Evolutionary conservation across 176 grass and related monocot species (phyloP).

Genomic region (Ananas comosus): DNA sequence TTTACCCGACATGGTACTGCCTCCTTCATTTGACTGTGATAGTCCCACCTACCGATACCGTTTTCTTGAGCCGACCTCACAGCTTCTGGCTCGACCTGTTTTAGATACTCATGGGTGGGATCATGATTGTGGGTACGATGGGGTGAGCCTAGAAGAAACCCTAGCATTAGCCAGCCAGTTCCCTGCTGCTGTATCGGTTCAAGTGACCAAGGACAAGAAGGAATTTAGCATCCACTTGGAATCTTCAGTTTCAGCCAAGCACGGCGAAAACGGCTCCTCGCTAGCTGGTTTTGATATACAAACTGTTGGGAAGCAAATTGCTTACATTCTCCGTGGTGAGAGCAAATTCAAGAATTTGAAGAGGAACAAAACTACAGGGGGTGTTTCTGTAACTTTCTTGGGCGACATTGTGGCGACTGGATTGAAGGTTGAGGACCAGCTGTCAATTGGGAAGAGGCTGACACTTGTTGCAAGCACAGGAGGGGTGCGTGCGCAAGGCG

Average conservation of each 20-base stretch:
- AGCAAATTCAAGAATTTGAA: constrained; percentile 60
- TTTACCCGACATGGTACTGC: constrained; percentile 67
- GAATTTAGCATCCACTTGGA: constrained; percentile 75
- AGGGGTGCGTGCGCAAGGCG: constrained; percentile 41
- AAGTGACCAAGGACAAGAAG: constrained; percentile 84
- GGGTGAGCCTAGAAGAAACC: constrained; percentile 54
- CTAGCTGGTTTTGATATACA: constrained; percentile 72
- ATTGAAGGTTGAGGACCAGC: constrained; percentile 56
- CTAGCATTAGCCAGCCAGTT: constrained; percentile 35
- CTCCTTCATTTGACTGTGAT: constrained; percentile 90
- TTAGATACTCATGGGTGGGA: constrained; percentile 74
- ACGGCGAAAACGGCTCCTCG: constrained; percentile 51
- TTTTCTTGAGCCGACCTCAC: constrained; percentile 46
- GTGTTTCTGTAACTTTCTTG: constrained; percentile 62
- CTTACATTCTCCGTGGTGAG: constrained; percentile 64
- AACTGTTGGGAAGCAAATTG: constrained; percentile 45
- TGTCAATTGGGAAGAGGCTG: constrained; percentile 46
- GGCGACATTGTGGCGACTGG: constrained; percentile 61
- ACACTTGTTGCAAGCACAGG: constrained; percentile 48
- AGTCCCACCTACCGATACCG: constrained; percentile 55
- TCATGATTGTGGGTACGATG: constrained; percentile 88
- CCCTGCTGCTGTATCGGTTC: constrained; percentile 49
- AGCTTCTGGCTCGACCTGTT: constrained; percentile 53
- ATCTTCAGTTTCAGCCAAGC: constrained; percentile 68
- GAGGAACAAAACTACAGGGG: constrained; percentile 56